phyloP scores from a whole-genome alignment of 768 basidiomycete species.

The Pisolithus marmoratus region DNA sequence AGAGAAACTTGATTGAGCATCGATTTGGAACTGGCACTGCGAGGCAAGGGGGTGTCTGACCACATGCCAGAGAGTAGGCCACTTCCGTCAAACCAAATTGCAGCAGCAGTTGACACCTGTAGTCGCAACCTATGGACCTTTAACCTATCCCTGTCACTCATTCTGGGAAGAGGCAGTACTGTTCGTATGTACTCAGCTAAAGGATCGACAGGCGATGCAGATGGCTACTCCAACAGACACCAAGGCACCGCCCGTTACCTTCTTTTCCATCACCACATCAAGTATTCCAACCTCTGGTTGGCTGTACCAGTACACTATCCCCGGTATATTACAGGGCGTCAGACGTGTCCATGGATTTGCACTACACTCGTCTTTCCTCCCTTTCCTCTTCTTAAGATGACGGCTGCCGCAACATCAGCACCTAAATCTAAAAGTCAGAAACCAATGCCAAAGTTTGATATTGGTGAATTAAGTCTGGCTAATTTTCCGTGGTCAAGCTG shows the following conservation, averaged over 20 bases:
- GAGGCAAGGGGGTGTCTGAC: no score
- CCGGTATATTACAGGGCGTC: background rate
- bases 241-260: conserved; percentile 9
- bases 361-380: background rate
- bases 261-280: conserved; percentile 1
- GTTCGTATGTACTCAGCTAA: background rate
- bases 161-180: no score
- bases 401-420: conserved; percentile 2
- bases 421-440: conserved; percentile 44
- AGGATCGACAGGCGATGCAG: background rate
- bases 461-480: conserved; percentile 37
- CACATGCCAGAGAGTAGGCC: no score
- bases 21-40: no score
- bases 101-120: no score
- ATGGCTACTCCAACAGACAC: no score
- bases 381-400: background rate
- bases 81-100: no score
- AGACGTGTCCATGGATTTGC: background rate
- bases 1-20: no score
- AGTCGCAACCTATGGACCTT: no score
- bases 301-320: background rate
- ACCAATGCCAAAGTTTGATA: conserved; percentile 68
- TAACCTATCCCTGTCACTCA: no score
- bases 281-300: background rate
- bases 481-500: background rate